phyloP scores from a whole-genome alignment of 768 basidiomycete species.

The Trametes meyenii region DNA sequence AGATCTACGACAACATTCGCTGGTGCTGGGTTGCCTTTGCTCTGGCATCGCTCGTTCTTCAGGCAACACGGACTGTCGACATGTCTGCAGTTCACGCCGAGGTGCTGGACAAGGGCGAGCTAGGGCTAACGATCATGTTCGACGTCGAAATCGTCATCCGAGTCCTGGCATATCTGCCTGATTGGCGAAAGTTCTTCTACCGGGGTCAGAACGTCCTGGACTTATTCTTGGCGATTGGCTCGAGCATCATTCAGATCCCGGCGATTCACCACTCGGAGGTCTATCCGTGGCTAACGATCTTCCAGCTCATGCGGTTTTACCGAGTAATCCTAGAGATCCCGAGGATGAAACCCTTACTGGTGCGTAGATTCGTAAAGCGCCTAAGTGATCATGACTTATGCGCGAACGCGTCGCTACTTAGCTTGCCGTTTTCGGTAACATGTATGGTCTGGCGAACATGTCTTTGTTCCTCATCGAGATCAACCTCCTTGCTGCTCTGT shows the following conservation, averaged over 20 bases:
- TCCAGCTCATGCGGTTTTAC: conserved; percentile 88
- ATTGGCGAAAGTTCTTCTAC: conserved; percentile 80
- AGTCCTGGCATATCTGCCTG: conserved; percentile 68
- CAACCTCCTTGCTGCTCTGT: conserved; percentile 83
- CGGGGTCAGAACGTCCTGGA: conserved; percentile 72
- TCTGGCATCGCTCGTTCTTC: conserved; percentile 68
- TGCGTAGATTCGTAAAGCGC: conserved; percentile 44
- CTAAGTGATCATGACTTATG: neutral
- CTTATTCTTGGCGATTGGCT: conserved; percentile 69
- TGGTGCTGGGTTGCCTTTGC: conserved; percentile 81
- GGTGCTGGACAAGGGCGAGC: conserved; percentile 66
- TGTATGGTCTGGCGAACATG: conserved; percentile 92
- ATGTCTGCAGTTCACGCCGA: conserved; percentile 47
- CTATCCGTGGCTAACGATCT: conserved; percentile 90
- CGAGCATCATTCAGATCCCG: conserved; percentile 85
- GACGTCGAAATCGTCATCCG: conserved; percentile 87
- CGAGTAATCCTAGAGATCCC: conserved; percentile 89
- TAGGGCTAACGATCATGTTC: conserved; percentile 80
- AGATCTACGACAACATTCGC: conserved; percentile 57
- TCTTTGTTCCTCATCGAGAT: conserved; percentile 85
- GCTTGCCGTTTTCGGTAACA: conserved; percentile 90
- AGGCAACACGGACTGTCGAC: conserved; percentile 66
- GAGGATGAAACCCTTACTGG: conserved; percentile 86
- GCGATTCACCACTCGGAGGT: conserved; percentile 59
- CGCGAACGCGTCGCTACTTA: conserved; percentile 34